Conservation (phyloP, 208 protist genomes). For the Acanthamoeba culbertsoni region DNA sequence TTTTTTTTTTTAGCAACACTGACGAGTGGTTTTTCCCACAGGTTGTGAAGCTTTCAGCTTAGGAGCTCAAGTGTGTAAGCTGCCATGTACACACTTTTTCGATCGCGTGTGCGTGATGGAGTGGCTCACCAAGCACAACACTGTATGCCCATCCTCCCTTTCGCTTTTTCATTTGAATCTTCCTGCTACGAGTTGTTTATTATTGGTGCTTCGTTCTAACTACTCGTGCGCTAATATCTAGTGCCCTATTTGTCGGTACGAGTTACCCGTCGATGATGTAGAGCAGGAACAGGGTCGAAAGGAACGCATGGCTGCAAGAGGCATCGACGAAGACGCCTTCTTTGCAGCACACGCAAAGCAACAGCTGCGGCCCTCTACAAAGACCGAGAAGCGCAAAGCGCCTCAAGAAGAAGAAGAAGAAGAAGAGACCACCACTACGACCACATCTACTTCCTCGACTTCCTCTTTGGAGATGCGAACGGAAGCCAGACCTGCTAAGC, state of each 20-base stretch:
- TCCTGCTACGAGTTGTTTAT: background rate
- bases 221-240: background rate
- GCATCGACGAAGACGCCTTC: slow-evolving; percentile 4
- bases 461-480: too few relatives aligned
- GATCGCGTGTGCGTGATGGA: background rate
- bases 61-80: background rate
- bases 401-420: background rate
- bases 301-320: slow-evolving; percentile 2
- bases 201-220: background rate
- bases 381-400: background rate
- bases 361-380: background rate
- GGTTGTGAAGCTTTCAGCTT: background rate
- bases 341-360: background rate
- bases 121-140: slow-evolving; percentile 13
- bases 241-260: slow-evolving; percentile 35
- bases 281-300: background rate
- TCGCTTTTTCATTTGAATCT: background rate
- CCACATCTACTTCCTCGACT: background rate
- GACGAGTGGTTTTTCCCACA: too few relatives aligned
- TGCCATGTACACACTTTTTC: background rate
- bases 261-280: background rate
- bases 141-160: background rate
- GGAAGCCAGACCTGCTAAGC: too few relatives aligned
- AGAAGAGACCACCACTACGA: background rate
- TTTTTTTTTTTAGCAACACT: too few relatives aligned